Evolutionary conservation across 495 filamentous ascomycete genomes (phyloP).

Genomic region (Penicilliopsis zonata): DNA sequence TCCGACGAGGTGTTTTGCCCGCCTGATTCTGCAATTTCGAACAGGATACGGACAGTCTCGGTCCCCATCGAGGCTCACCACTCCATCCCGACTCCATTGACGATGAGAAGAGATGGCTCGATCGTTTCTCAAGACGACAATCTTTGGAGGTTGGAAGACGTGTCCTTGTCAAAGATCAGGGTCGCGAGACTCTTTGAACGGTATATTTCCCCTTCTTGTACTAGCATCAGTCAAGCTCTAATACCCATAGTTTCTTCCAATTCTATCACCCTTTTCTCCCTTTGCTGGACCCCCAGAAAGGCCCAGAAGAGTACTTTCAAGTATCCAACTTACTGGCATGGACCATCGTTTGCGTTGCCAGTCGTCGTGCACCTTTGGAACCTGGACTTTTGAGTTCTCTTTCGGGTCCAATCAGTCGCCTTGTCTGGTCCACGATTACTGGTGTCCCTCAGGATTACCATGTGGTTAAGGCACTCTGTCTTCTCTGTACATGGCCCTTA

Average conservation of each 20-base stretch:
- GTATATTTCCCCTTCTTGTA: constrained; percentile 9
- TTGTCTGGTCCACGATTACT: constrained; percentile 73
- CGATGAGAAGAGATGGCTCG: constrained; percentile 25
- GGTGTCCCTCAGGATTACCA: constrained; percentile 75
- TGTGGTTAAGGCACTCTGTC: constrained; percentile 79
- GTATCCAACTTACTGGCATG: constrained; percentile 73
- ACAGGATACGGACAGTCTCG: constrained; percentile 21
- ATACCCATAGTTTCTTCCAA: constrained; percentile 48
- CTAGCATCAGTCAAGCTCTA: constrained; percentile 7
- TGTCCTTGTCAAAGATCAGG: constrained; percentile 24
- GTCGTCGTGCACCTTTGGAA: constrained; percentile 59
- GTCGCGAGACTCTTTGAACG: constrained; percentile 32
- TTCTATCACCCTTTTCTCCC: constrained; percentile 81
- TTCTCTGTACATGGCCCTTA: constrained; percentile 86
- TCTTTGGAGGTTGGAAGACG: constrained; percentile 30
- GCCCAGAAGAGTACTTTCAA: constrained; percentile 65
- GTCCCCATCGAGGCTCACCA: constrained; percentile 24
- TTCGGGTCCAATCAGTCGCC: constrained; percentile 56
- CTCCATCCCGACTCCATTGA: constrained; percentile 25
- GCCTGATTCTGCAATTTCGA: constrained; percentile 18
- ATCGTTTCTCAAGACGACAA: constrained; percentile 30
- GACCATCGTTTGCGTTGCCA: constrained; percentile 73
- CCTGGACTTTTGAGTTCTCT: constrained; percentile 58
- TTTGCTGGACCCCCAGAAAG: constrained; percentile 58
- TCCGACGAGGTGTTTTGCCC: constrained; percentile 27